Base-by-base conservation (phyloP, 257 asterid genomes). In the Henckelia pumila region DNA sequence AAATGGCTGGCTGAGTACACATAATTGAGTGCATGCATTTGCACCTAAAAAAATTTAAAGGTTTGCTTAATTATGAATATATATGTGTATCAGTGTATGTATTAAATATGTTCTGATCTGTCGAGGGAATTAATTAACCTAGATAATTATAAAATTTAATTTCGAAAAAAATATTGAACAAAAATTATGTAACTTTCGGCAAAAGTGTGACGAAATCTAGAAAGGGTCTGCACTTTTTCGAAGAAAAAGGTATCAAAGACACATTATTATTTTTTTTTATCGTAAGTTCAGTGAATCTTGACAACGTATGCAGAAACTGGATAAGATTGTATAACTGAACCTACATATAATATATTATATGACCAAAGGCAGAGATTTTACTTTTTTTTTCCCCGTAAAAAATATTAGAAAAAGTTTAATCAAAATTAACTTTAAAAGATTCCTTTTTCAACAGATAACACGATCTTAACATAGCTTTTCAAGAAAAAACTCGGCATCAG, bases 251-350 rank as follows among this genome's bases (percentile, higher is more conserved):
- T 44, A 37, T 22, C 16, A n/a, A 58, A 70, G 68, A 63, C 22
- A 6, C 29, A 14, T 26, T 26, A 3, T 25, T 62, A 14, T 26
- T 26, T 26, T 25, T 62, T 55, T 57, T 7, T 23, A 8, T 23
- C 26, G 10, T n/a, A 24, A 69, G 68, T 67, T 78, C 79, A 76
- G 56, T 81, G 79, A 68, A 80, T 69, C 63, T 63, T 63, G 67
- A 10, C n/a, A 24, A 24, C 44, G 24, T 61, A 52, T 57, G 32
- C 47, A 19, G 56, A 25, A 61, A 61, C 47, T 22, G 75, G 78
- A 72, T 72, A 69, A 65, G 64, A 66, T 64, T 73, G 47, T 59
- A 44, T 56, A 64, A 59, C 37, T 50, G 65, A 69, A 24, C 37
- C 8, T 26, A 13, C 53, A 49, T 33, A 40, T 19, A 5, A 30